Percentiles rank a stretch among this genome's conserved stretches.
Evolutionary conservation across 2,329 filamentous ascomycete genomes (phyloP).

Genomic region (Albifimbria verrucaria): DNA sequence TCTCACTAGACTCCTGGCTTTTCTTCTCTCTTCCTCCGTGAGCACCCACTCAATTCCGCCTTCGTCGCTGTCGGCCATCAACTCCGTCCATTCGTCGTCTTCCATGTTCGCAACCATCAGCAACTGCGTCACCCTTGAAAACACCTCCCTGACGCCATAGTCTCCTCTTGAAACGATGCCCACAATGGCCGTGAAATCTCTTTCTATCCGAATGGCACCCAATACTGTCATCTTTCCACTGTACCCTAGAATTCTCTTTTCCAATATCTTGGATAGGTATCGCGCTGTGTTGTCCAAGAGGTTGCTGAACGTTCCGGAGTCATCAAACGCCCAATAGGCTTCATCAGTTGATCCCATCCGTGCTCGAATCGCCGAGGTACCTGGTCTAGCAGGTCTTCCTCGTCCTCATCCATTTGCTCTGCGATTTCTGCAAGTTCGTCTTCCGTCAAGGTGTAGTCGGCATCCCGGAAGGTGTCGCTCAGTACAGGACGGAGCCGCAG

Average conservation of each 20-base stretch:
- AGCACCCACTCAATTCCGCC: conserved; percentile 71
- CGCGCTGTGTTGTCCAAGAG: conserved; percentile 71
- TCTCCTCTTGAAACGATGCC: conserved; percentile 64
- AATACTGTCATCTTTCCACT: conserved; percentile 76
- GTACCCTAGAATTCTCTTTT: conserved; percentile 83
- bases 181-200: conserved; percentile 77
- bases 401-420: conserved; percentile 50
- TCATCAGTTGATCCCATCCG: conserved; percentile 82
- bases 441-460: conserved; percentile 73
- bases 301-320: conserved; percentile 74
- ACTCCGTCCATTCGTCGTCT: conserved; percentile 89
- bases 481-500: conserved; percentile 80
- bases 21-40: conserved; percentile 68
- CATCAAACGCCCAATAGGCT: conserved; percentile 79
- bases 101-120: conserved; percentile 91
- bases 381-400: conserved; percentile 57
- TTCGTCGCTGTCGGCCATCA: conserved; percentile 48
- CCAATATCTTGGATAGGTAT: conserved; percentile 74
- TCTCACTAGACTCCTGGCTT: conserved; percentile 66
- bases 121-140: conserved; percentile 74
- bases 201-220: conserved; percentile 78
- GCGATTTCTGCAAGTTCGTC: conserved; percentile 58
- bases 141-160: conserved; percentile 75
- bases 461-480: conserved; percentile 84
- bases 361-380: conserved; percentile 78